phyloP scores from a whole-genome alignment of 305 asterid genomes.

The Solanum hybrid region DNA sequence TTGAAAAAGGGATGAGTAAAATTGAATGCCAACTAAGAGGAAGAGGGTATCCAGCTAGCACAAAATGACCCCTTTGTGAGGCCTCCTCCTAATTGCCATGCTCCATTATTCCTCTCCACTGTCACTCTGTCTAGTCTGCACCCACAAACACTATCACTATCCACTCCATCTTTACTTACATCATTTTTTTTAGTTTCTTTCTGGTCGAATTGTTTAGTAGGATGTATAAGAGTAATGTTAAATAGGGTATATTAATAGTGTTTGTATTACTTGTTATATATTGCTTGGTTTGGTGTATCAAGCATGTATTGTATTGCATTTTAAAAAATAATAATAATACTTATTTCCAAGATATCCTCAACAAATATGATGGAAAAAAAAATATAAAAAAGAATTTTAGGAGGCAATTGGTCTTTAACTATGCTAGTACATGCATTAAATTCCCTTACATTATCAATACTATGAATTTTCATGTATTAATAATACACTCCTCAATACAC shows the following conservation, averaged over 20 bases:
- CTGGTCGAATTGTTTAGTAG: no score
- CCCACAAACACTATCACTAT: neutral
- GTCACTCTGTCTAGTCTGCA: neutral
- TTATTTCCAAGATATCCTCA: neutral
- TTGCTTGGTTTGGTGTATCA: no score
- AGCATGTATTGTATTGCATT: neutral
- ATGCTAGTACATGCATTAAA: no score
- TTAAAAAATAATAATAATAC: no score
- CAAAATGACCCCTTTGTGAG: neutral
- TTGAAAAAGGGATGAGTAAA: neutral
- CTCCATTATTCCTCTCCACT: neutral
- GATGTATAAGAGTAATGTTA: no score
- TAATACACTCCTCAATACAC: neutral
- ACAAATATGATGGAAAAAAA: no score
- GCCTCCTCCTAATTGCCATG: neutral
- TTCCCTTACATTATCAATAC: neutral
- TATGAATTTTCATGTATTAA: no score
- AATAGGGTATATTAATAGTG: no score
- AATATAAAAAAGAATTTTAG: no score
- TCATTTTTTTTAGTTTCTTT: neutral
- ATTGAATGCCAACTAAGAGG: conserved; percentile 26
- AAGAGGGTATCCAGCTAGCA: conserved; percentile 34
- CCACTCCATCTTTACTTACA: neutral
- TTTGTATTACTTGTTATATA: no score
- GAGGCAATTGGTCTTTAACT: neutral